Evolutionary conservation across 495 filamentous ascomycete genomes (phyloP).

Genomic region (Hyaloscypha finlandica): DNA sequence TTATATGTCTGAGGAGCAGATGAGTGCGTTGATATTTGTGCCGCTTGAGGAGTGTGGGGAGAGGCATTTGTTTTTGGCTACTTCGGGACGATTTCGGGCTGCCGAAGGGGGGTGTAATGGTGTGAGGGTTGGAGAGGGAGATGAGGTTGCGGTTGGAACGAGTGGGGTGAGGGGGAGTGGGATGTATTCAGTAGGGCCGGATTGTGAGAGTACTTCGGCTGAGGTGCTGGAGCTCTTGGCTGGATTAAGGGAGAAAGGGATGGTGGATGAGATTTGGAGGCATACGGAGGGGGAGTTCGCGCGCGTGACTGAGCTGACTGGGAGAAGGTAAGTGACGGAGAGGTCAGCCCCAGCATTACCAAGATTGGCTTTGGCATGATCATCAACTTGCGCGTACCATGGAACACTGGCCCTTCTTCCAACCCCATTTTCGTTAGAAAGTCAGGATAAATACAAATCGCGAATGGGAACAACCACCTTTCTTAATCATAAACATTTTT

Average conservation of each 20-base stretch:
- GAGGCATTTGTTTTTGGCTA: conserved; percentile 55
- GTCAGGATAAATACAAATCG: not conserved
- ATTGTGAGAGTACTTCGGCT: conserved; percentile 40
- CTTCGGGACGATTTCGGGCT: conserved; percentile 51
- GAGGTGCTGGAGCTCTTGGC: conserved; percentile 42
- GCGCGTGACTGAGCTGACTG: conserved; percentile 29
- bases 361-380: no score
- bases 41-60: conserved; percentile 51
- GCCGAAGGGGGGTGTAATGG: conserved; percentile 19
- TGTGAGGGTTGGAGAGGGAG: conserved; percentile 35
- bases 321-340: not conserved
- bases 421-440: not conserved
- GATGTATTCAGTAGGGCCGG: conserved; percentile 50
- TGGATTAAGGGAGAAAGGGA: conserved; percentile 42
- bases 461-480: not conserved
- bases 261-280: conserved; percentile 48
- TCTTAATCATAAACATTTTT: conserved; percentile 4
- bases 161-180: conserved; percentile 52
- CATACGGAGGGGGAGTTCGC: conserved; percentile 51
- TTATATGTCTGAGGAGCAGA: conserved; percentile 10
- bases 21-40: conserved; percentile 27
- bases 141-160: conserved; percentile 41
- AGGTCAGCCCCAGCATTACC: no score
- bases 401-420: not conserved
- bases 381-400: not conserved